These are phyloP conservation scores for Leccinum uliginosum DNA, from an alignment of 768 basidiomycete genomes.

Conservation along the genomic window DNA sequence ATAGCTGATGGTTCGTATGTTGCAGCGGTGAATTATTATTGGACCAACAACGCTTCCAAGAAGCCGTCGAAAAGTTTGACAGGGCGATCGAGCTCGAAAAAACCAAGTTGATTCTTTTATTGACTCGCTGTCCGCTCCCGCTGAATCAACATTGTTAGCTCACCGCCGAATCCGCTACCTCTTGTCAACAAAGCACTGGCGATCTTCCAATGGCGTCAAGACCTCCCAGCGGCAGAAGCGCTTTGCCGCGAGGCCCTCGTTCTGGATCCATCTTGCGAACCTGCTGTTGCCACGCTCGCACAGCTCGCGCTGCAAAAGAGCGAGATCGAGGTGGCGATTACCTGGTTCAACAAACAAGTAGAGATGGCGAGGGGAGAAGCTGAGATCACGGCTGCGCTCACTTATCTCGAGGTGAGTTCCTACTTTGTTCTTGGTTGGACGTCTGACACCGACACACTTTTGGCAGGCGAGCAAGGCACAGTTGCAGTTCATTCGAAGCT, in stretches of 20 bases:
- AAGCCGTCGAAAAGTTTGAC: slow-evolving; percentile 91
- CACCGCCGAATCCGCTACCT: slow-evolving; percentile 79
- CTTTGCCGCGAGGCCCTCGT: slow-evolving; percentile 85
- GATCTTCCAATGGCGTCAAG: slow-evolving; percentile 93
- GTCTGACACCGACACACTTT: neutral
- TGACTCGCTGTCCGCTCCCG: neutral
- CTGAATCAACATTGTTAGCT: slow-evolving; percentile 26
- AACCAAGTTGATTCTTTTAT: slow-evolving; percentile 45
- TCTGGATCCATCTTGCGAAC: slow-evolving; percentile 92
- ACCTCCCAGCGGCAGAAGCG: slow-evolving; percentile 73
- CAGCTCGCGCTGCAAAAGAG: slow-evolving; percentile 90
- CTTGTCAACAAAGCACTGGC: slow-evolving; percentile 98
- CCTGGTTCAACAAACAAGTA: slow-evolving; percentile 80
- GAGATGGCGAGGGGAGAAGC: slow-evolving; percentile 87
- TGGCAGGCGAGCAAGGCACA: slow-evolving; percentile 79
- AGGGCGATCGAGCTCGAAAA: slow-evolving; percentile 86
- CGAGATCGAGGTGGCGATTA: slow-evolving; percentile 79
- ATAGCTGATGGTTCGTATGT: neutral
- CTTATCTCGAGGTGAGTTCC: slow-evolving; percentile 67
- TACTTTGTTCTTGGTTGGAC: neutral
- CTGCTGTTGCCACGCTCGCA: slow-evolving; percentile 92
- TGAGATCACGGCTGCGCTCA: slow-evolving; percentile 75
- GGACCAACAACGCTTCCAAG: slow-evolving; percentile 84
- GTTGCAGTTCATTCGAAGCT: slow-evolving; percentile 75
- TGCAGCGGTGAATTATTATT: slow-evolving; percentile 87